phyloP scores from a whole-genome alignment of 352 stramenopile genomes.

The Globisporangium carolinianum region DNA sequence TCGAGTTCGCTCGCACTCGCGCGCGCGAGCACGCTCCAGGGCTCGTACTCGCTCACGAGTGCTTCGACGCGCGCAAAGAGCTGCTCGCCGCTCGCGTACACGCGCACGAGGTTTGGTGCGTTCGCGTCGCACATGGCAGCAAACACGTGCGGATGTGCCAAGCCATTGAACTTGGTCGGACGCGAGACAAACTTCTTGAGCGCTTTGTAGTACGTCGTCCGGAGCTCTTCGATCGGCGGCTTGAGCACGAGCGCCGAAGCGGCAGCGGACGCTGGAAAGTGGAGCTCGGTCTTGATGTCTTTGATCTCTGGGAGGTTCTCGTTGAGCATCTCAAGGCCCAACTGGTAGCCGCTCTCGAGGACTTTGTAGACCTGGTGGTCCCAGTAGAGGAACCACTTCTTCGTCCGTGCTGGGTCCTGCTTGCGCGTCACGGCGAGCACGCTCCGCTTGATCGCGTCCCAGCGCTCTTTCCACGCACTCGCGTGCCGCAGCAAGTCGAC shows the following conservation, averaged over 20 bases:
- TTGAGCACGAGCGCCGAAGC: slow-evolving; percentile 71
- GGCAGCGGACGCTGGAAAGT: slow-evolving; percentile 32
- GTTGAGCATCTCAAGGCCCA: slow-evolving; percentile 93
- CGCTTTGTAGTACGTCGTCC: slow-evolving; percentile 91
- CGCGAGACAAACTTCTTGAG: slow-evolving; percentile 94
- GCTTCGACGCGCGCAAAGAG: slow-evolving; percentile 83
- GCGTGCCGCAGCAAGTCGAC: slow-evolving; percentile 85
- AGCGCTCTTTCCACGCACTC: slow-evolving; percentile 84
- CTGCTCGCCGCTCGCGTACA: slow-evolving; percentile 89
- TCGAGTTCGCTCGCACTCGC: slow-evolving; percentile 64
- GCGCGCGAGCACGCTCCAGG: slow-evolving; percentile 61
- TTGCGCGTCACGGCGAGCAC: slow-evolving; percentile 66
- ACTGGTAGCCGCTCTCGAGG: slow-evolving; percentile 90
- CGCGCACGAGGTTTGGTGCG: slow-evolving; percentile 71
- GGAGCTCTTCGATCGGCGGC: slow-evolving; percentile 89
- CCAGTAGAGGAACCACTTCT: slow-evolving; percentile 91
- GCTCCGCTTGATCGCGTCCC: slow-evolving; percentile 74
- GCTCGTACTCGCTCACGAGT: slow-evolving; percentile 73
- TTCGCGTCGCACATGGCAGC: slow-evolving; percentile 87
- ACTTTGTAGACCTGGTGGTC: slow-evolving; percentile 95
- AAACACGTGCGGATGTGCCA: slow-evolving; percentile 85
- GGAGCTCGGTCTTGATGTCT: slow-evolving; percentile 70
- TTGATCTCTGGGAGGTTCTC: slow-evolving; percentile 90
- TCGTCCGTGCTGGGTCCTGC: slow-evolving; percentile 75
- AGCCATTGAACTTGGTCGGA: slow-evolving; percentile 84